Base-by-base conservation (phyloP, 331 rosid genomes). In the Acacia concinna region DNA sequence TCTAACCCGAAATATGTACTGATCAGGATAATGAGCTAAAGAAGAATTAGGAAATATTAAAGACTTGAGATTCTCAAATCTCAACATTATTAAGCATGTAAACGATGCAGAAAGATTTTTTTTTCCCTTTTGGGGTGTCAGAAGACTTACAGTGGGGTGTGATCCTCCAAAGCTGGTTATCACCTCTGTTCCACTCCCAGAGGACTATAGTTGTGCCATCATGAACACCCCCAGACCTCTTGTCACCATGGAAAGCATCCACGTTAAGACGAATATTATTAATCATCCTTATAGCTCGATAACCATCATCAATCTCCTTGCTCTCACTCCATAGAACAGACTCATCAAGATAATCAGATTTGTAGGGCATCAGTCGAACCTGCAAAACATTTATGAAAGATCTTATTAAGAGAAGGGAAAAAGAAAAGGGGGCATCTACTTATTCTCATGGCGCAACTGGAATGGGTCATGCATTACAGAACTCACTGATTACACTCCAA, bases 211-310 rank as follows among this genome's bases (percentile, higher is more conserved):
- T 73, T 35, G 96, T 93, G 81, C 97, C 96, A 81, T 93, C 94
- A 65, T 59, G 94, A 31, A 93, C 88, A 21, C 98, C 98, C 46
- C 94, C 98, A 65, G 97, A 91, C n/a, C 81, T 59, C 86, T 89
- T 84, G 35, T 93, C 97, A 5, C 97, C 98, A 21, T 90, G 95
- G 78, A 74, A 90, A n/a, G 94, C 98, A 84, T 93, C 98, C 83
- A 93, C 80, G 68, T 90, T 88, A 54, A 91, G 93, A 37, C 2
- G 90, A 85, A 90, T 10, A 40, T 93, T 91, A 71, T 93, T 93
- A 35, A 93, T 91, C 98, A 93, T 93, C 82, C 96, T 90, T 56
- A 93, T 68, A 80, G 98, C 51, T 73, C 89, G 87, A 81, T 80
- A 83, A 37, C 96, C 91, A 78, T 82, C 88, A 11, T 91, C 89